Evolutionary conservation across 768 basidiomycete species (phyloP), one percentile per base, ranked within the genome.

Genomic region (Russula emetica): DNA sequence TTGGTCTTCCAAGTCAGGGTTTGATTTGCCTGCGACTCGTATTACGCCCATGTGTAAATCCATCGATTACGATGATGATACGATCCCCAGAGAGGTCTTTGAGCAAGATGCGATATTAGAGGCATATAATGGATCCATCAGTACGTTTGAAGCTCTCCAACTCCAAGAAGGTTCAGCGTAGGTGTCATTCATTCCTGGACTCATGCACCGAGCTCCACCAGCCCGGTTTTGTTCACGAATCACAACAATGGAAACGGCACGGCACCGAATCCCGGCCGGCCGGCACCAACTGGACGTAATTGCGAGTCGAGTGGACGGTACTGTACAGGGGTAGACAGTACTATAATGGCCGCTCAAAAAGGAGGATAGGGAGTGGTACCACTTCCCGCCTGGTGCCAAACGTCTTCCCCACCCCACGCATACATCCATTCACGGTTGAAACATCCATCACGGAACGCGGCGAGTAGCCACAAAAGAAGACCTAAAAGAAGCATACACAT

Each of bases 31-130:
- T 0, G 59, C 26, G 0, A 0, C 77, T 75, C 8, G 67, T 62
- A 44, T 78, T 78, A 36, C 67, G 70, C 3, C 77, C 73, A 14
- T 69, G 60, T 16, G 71, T 71, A 63, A 76, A 79, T 64, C 78
- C 78, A 34, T 78, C 75, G 51, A 79, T 76, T n/a, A n/a, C n/a
- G n/a, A n/a, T n/a, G n/a, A n/a, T n/a, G n/a, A n/a, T 28, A 80
- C 72, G 13, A 80, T 73, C 3, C 80, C 78, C 1, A 80, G 57
- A 69, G 80, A 80, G 5, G 76, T 75, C 52, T 79, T 77, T 13
- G 76, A 78, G 26, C 73, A 73, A 0, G 76, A 78, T 1, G 69
- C 78, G 50, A 78, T 68, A 49, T 67, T 78, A 45, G 34, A 42
- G 11, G 50, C 30, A 36, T n/a, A 14, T 6, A 11, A 14, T 47